Evolutionary conservation across 805 yeast species (phyloP).

Genomic region (Metschnikowia henanensis): DNA sequence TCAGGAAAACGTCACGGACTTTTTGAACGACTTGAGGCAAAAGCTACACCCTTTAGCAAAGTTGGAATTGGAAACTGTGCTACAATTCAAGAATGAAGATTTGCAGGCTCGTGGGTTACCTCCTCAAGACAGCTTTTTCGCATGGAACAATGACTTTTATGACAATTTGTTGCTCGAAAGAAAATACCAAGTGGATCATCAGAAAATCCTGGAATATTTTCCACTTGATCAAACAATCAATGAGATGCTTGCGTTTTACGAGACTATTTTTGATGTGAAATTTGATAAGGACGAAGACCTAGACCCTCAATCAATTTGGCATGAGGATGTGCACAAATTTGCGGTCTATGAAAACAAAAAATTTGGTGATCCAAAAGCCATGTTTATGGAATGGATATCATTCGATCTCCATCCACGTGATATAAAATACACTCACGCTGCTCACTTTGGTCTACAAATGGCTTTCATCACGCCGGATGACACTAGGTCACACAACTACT

Average conservation of each 20-base stretch:
- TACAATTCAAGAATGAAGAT: conserved; percentile 54
- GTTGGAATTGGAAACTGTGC: conserved; percentile 50
- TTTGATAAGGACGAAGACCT: conserved; percentile 52
- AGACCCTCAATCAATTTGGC: conserved; percentile 59
- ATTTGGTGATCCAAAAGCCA: conserved; percentile 33
- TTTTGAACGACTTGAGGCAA: conserved; percentile 58
- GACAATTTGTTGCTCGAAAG: conserved; percentile 64
- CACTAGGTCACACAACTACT: conserved; percentile 57
- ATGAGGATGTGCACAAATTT: conserved; percentile 71
- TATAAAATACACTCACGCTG: conserved; percentile 89
- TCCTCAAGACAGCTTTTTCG: conserved; percentile 42
- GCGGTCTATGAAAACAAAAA: conserved; percentile 66
- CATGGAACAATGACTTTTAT: conserved; percentile 77
- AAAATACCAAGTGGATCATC: conserved; percentile 70
- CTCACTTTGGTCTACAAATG: conserved; percentile 68
- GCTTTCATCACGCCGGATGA: conserved; percentile 55
- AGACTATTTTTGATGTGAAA: conserved; percentile 64
- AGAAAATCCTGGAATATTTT: conserved; percentile 73
- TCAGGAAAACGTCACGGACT: conserved; percentile 56
- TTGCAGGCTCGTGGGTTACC: conserved; percentile 44
- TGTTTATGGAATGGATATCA: conserved; percentile 75
- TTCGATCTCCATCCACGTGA: conserved; percentile 84
- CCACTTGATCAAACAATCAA: conserved; percentile 67
- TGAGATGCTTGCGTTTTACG: conserved; percentile 73
- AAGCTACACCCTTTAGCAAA: conserved; percentile 62